Base-by-base conservation (phyloP, 257 asterid species). In the Osmanthus fragrans region DNA sequence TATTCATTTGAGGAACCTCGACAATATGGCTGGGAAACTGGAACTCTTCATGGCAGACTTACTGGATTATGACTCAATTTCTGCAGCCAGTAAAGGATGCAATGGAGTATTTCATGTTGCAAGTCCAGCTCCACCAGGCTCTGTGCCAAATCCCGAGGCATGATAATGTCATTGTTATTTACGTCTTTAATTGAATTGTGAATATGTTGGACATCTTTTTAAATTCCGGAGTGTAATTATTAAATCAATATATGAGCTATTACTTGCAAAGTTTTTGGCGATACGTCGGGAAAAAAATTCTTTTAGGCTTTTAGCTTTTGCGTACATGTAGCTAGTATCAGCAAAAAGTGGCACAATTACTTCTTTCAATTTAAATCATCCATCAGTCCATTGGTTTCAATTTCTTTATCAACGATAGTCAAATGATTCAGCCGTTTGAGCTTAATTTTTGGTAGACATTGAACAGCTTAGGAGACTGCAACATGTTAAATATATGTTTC, bases 61-160 rank as follows among this genome's bases (percentile, higher is more conserved):
- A 76, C 88, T 92, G 30, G 96, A 94, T 86, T 88, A 80, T 65
- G 74, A 82, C 83, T 88, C 98, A 40, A 79, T 94, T 75, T 85
- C 32, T 68, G 87, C 87, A 21, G 96, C 98, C 42, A 80, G 92
- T 40, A 71, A 71, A 72, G 98, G 97, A 18, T 92, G 97, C 76
- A 56, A 25, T 18, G 98, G 96, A 8, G 97, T 92, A 4, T 92
- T 94, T 83, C 98, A 94, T 65, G 91, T 92, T 33, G 98, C 97
- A 69, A 3, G 88, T 80, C 97, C 97, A 0, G 96, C 90, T 71
- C 98, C 97, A 73, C n/a, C 86, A 0, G 4, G 76, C 72, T 70
- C 89, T 72, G 94, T 91, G 36, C 85, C 90, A 33, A 89, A 90
- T 79, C 97, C 96, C 0, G 92, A 92, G 97, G 98, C 80, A 84